Evolutionary conservation across 1,139 yeast genomes (phyloP).

Genomic region (Pichia sp.): DNA sequence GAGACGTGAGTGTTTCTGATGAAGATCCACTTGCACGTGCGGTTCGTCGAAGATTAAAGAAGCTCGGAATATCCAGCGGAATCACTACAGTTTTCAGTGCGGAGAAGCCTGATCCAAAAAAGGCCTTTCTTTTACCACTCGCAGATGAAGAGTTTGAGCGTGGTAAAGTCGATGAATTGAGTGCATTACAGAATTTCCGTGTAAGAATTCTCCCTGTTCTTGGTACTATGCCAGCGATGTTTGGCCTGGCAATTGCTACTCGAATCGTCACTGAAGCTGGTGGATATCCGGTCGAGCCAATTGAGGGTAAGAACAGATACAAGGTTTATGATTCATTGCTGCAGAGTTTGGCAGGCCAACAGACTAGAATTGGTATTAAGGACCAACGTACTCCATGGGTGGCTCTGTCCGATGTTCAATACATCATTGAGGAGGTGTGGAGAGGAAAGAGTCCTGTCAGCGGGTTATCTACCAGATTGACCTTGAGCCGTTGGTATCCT

Average conservation of each 20-base stretch:
- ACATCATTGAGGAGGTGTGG: constrained; percentile 86
- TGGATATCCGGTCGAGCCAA: constrained; percentile 83
- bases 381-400: constrained; percentile 68
- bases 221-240: constrained; percentile 95
- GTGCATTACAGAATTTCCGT: constrained; percentile 84
- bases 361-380: constrained; percentile 62
- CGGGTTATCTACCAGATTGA: constrained; percentile 74
- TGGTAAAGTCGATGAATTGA: constrained; percentile 82
- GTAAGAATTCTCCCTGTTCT: constrained; percentile 91
- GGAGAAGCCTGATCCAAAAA: constrained; percentile 93
- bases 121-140: constrained; percentile 80
- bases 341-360: constrained; percentile 84
- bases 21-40: constrained; percentile 93
- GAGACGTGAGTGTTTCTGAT: constrained; percentile 73
- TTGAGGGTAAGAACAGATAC: constrained; percentile 85
- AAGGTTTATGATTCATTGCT: constrained; percentile 79
- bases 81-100: constrained; percentile 89
- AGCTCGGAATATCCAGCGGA: constrained; percentile 67
- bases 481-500: constrained; percentile 83
- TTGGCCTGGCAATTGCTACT: constrained; percentile 86
- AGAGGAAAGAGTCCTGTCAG: constrained; percentile 88
- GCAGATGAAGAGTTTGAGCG: constrained; percentile 72
- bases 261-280: constrained; percentile 73
- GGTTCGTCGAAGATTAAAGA: constrained; percentile 76
- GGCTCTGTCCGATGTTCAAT: constrained; percentile 67